Conservation (phyloP, 768 basidiomycete genomes). For the Leucocoprinus birnbaumii region DNA sequence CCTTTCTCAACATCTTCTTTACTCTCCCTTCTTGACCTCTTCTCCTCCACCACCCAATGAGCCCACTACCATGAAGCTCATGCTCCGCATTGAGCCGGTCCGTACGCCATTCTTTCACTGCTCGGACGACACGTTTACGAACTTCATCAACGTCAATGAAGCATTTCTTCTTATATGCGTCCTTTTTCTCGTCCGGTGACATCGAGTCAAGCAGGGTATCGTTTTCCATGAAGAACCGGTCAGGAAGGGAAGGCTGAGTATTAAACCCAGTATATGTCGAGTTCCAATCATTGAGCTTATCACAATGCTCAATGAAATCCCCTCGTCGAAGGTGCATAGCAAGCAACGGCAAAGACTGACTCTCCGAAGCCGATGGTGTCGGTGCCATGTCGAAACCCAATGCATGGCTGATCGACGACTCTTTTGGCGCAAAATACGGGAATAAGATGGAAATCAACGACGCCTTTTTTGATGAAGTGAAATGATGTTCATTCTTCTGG, state of each 20-base stretch:
- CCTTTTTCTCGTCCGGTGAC: slow-evolving; percentile 22
- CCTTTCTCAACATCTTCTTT: slow-evolving; percentile 29
- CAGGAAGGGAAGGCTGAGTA: slow-evolving; percentile 46
- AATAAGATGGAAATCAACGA: slow-evolving; percentile 19
- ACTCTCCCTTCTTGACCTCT: neutral
- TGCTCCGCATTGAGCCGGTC: slow-evolving; percentile 13
- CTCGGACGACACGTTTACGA: slow-evolving; percentile 34
- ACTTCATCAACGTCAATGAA: slow-evolving; percentile 50
- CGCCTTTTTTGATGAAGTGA: slow-evolving; percentile 17
- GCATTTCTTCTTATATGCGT: slow-evolving; percentile 44
- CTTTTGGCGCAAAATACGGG: slow-evolving; percentile 8
- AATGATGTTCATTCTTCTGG: slow-evolving; percentile 40
- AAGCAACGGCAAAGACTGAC: slow-evolving; percentile 39
- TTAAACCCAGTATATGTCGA: slow-evolving; percentile 51
- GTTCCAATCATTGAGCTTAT: slow-evolving; percentile 34
- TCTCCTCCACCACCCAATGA: neutral
- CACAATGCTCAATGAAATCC: slow-evolving; percentile 51
- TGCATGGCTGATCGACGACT: neutral
- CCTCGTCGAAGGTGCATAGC: slow-evolving; percentile 58
- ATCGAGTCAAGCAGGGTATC: slow-evolving; percentile 7
- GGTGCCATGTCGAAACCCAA: neutral
- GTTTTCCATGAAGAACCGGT: slow-evolving; percentile 30
- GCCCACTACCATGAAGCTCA: neutral
- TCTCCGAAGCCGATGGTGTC: neutral
- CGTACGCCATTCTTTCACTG: slow-evolving; percentile 25